Conservation (phyloP, 2,329 filamentous ascomycete genomes). For the Fusarium decemcellulare region DNA sequence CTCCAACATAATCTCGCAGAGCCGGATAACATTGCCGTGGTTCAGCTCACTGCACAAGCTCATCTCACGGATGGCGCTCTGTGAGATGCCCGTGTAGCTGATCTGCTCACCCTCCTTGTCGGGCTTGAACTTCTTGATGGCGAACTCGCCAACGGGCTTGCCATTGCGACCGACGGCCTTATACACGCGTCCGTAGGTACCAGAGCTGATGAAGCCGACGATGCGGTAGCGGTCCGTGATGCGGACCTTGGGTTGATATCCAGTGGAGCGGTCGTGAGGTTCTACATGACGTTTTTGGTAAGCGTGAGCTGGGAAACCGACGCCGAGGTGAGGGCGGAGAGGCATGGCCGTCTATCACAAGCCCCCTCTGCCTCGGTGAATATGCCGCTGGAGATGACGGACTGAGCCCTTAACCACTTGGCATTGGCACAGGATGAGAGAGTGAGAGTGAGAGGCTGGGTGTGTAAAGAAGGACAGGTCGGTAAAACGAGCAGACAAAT, state of each 20-base stretch:
- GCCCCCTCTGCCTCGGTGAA: not conserved
- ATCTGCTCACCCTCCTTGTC: slow-evolving; percentile 97
- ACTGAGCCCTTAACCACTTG: slow-evolving; percentile 34
- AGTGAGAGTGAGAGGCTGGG: slow-evolving; percentile 5
- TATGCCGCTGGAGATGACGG: not conserved
- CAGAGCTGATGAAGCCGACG: slow-evolving; percentile 97
- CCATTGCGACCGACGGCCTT: slow-evolving; percentile 82
- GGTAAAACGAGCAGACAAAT: not conserved
- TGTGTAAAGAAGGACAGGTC: slow-evolving; percentile 2
- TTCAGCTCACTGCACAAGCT: slow-evolving; percentile 92
- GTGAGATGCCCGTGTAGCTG: slow-evolving; percentile 97
- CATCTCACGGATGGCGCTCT: slow-evolving; percentile 98
- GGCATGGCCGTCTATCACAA: slow-evolving; percentile 48
- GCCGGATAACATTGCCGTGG: slow-evolving; percentile 89
- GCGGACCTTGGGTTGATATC: slow-evolving; percentile 83
- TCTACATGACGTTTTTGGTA: slow-evolving; percentile 61
- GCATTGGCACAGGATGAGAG: slow-evolving; percentile 31
- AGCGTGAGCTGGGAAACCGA: slow-evolving; percentile 46
- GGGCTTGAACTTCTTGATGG: slow-evolving; percentile 99
- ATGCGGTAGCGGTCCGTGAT: slow-evolving; percentile 96
- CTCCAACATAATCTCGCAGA: slow-evolving; percentile 96
- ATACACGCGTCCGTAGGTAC: slow-evolving; percentile 98
- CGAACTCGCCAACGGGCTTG: slow-evolving; percentile 79
- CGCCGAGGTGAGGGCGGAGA: slow-evolving; percentile 51
- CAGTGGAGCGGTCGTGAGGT: slow-evolving; percentile 65